Evolutionary conservation across 2,329 filamentous ascomycete genomes (phyloP).

Genomic region (Acrodontium crateriforme): DNA sequence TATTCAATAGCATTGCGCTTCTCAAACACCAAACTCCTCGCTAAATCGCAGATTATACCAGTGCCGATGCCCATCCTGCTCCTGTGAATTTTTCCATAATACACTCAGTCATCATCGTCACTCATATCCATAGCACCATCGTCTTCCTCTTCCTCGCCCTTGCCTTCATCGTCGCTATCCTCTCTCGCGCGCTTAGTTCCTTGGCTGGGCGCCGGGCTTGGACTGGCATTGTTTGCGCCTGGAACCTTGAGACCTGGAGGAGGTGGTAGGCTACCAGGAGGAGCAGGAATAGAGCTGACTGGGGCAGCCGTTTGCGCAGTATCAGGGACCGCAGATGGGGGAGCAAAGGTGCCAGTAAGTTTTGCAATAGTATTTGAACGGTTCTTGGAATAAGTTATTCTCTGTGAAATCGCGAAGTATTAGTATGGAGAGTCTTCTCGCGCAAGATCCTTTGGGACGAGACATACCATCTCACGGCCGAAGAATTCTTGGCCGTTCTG

Average conservation of each 20-base stretch:
- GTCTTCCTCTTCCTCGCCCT: conserved; percentile 31
- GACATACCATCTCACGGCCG: conserved; percentile 66
- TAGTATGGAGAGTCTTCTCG: conserved; percentile 4
- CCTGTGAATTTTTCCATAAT: no score
- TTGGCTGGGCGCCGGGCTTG: conserved; percentile 39
- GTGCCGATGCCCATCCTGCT: no score
- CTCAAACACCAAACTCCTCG: no score
- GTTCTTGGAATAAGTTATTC: conserved; percentile 79
- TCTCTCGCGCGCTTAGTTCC: conserved; percentile 40
- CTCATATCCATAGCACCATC: conserved; percentile 52
- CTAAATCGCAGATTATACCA: no score
- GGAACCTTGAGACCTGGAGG: conserved; percentile 19
- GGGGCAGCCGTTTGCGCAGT: no score
- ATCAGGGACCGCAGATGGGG: conserved; percentile 9
- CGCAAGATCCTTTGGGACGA: not conserved
- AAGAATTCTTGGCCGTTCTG: conserved; percentile 78
- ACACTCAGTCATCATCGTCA: conserved; percentile 49
- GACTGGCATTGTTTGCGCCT: conserved; percentile 32
- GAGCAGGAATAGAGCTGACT: conserved; percentile 41
- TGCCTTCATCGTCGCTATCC: conserved; percentile 27
- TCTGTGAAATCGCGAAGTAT: conserved; percentile 38
- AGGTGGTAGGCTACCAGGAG: conserved; percentile 69
- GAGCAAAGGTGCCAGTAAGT: conserved; percentile 69
- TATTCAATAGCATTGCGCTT: no score
- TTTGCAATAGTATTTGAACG: conserved; percentile 82